Base-by-base conservation (phyloP, 371 early-diverging fungal genomes). In the Mortierella sp. region DNA sequence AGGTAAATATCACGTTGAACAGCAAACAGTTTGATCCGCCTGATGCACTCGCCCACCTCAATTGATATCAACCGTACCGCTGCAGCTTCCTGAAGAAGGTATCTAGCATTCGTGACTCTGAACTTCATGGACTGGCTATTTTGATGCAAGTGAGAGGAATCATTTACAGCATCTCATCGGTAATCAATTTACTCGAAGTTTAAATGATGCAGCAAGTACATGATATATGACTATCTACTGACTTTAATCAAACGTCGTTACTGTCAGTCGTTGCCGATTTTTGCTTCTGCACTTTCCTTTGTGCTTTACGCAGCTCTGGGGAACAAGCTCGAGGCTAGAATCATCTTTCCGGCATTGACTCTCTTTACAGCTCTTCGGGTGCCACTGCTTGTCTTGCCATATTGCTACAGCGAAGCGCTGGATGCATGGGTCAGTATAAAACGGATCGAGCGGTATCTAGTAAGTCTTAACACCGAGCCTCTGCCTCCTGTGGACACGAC, bases 301-400 rank as follows among this genome's bases (percentile, higher is more conserved):
- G 66, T 80, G 8, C 58, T 78, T 0, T 83, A 82, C 46, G 62
- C 56, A 16, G 68, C 72, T 26, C 63, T 80, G 5, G 81, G 81
- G 8, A 72, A 80, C 28, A 38, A 53, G 21, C 72, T 83, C 14
- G 57, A 52, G 21, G 52, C 83, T 16, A 58, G 66, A 13, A 46
- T 79, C 16, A 57, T 84, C 18, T 86, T 84, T 51, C 67, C 82
- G 6, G 64, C 83, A 1, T 48, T 86, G 28, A 67, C 86, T 0
- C 59, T 82, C 21, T 84, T 86, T 64, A 83, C 82, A 23, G 61
- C 74, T 38, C 64, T 81, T 9, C 80, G 87, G 0, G 82, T 90
- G 16, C 93, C 94, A 2, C 65, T 94, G 60, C 82, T 90, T 80
- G 82, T 92, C 67, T 61, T 93, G 21, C 94, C 94, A 0, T 76